Evolutionary conservation across 768 basidiomycete species (phyloP).

Genomic region (Collybiopsis luxurians): DNA sequence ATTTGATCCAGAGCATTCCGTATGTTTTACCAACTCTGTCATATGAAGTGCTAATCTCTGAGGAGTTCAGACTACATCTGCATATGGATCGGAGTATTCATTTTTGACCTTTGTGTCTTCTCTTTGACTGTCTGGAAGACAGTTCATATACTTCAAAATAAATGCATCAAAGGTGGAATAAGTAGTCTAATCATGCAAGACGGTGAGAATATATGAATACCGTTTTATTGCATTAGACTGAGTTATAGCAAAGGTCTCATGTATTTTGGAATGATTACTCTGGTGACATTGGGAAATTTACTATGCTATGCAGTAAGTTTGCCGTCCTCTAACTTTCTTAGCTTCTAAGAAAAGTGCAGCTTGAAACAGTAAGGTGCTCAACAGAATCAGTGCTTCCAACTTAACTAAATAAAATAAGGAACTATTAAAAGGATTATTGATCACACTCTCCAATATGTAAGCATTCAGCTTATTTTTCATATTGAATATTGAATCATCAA

Average conservation of each 20-base stretch:
- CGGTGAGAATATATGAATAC: background rate
- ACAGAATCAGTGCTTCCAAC: background rate
- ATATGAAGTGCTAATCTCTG: too few relatives aligned
- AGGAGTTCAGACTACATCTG: background rate
- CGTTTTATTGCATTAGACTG: background rate
- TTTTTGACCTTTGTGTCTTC: conserved; percentile 1
- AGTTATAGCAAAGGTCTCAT: background rate
- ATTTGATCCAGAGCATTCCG: background rate
- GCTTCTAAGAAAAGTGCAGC: background rate
- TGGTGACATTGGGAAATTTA: background rate
- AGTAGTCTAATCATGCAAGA: background rate
- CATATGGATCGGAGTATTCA: conserved; percentile 4
- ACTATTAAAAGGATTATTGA: background rate
- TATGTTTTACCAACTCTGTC: background rate
- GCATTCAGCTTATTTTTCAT: too few relatives aligned
- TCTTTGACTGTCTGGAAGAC: conserved; percentile 4
- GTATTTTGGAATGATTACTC: conserved; percentile 4
- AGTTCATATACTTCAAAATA: background rate
- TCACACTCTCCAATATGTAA: background rate
- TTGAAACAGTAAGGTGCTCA: background rate
- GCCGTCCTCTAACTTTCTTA: background rate
- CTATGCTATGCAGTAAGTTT: background rate
- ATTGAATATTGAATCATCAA: too few relatives aligned
- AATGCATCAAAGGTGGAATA: background rate
- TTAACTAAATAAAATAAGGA: background rate